Percentiles rank a stretch among this genome's conserved stretches.
These are phyloP conservation scores for Dioszegia hungarica DNA, from an alignment of 768 basidiomycete species.

Conservation along the genomic window DNA sequence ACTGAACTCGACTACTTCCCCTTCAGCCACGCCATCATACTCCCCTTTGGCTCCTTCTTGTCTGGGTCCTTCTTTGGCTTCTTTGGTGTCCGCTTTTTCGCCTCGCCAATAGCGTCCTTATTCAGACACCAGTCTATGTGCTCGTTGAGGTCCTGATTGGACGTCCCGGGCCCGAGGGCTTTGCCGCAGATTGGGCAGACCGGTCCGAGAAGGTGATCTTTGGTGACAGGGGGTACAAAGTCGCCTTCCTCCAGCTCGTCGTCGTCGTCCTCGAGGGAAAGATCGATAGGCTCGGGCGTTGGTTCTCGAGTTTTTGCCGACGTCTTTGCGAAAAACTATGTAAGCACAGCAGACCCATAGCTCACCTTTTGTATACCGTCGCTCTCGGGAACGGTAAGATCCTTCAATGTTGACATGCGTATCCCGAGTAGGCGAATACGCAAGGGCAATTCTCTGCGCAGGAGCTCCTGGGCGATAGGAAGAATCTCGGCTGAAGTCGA, in stretches of 20 bases:
- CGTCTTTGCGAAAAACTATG: conserved; percentile 13
- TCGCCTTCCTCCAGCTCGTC: conserved; percentile 10
- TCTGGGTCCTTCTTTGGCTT: conserved; percentile 13
- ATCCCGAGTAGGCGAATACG: conserved; percentile 80
- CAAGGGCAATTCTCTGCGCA: conserved; percentile 73
- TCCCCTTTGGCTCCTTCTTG: conserved; percentile 19
- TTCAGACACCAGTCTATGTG: conserved; percentile 88
- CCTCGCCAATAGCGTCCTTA: conserved; percentile 64
- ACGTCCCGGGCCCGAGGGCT: conserved; percentile 54
- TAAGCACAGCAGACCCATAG: conserved; percentile 1
- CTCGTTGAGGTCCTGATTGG: conserved; percentile 75
- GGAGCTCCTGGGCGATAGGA: conserved; percentile 70
- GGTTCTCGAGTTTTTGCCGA: not conserved
- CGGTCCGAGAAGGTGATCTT: conserved; percentile 41
- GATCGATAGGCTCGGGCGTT: not conserved
- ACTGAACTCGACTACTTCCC: no score
- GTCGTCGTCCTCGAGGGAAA: conserved; percentile 19
- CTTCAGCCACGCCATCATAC: no score
- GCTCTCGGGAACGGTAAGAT: conserved; percentile 59
- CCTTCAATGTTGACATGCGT: conserved; percentile 80
- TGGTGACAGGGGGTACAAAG: conserved; percentile 8
- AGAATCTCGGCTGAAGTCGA: conserved; percentile 71
- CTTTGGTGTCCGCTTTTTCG: conserved; percentile 20
- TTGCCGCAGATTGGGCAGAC: conserved; percentile 70
- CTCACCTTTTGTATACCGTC: conserved; percentile 68